phyloP scores from a whole-genome alignment of 495 filamentous ascomycete genomes.

The Opeltia flavorubescens region DNA sequence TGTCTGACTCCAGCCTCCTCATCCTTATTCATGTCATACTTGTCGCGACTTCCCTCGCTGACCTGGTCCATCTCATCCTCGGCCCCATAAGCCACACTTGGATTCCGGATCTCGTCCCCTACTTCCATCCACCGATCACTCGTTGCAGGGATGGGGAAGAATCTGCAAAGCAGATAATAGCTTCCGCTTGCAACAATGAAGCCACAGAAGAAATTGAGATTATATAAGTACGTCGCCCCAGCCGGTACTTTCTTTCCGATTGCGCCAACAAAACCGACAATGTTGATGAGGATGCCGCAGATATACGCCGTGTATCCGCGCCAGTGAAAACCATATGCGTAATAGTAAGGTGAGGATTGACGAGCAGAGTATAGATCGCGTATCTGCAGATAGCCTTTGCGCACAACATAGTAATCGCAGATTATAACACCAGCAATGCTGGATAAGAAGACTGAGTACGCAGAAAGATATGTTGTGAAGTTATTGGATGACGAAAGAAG shows the following conservation, averaged over 20 bases:
- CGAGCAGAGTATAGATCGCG: slow-evolving; percentile 66
- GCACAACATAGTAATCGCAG: slow-evolving; percentile 81
- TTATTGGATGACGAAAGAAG: slow-evolving; percentile 64
- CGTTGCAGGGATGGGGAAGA: slow-evolving; percentile 60
- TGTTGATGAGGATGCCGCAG: slow-evolving; percentile 76
- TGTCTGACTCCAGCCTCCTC: background rate
- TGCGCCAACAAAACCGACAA: slow-evolving; percentile 80
- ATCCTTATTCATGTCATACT: background rate
- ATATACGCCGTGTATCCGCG: slow-evolving; percentile 76
- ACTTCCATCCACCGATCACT: slow-evolving; percentile 75
- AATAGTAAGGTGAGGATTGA: slow-evolving; percentile 56
- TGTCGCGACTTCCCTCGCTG: background rate
- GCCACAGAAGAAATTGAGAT: slow-evolving; percentile 78
- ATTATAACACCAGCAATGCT: slow-evolving; percentile 86
- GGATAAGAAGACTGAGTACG: slow-evolving; percentile 91
- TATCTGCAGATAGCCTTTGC: slow-evolving; percentile 67
- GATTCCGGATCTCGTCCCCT: slow-evolving; percentile 16
- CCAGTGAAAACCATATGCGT: slow-evolving; percentile 60
- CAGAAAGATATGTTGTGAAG: slow-evolving; percentile 89
- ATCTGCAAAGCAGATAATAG: slow-evolving; percentile 56
- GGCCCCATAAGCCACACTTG: slow-evolving; percentile 15
- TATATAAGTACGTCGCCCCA: slow-evolving; percentile 78
- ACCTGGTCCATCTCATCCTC: slow-evolving; percentile 2
- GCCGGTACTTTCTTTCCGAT: slow-evolving; percentile 58
- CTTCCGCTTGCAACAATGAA: slow-evolving; percentile 51